A percentile compares a stretch with the other conserved stretches of the same genome.
Evolutionary conservation across 192 early-diverging fungal species (phyloP).

Genomic region (Entomortierella beljakovae): DNA sequence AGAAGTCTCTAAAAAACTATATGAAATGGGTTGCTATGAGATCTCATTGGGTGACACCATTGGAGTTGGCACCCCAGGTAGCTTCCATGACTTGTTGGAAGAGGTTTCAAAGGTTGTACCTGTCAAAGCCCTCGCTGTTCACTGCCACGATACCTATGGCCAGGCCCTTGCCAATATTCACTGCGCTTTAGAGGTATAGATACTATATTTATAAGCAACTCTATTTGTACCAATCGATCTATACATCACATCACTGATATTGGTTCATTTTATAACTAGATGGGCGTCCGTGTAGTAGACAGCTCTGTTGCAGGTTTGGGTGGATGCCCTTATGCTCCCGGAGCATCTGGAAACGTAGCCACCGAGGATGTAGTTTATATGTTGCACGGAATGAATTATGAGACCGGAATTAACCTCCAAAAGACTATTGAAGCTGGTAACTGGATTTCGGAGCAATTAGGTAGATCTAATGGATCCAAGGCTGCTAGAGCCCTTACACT

Average conservation of each 20-base stretch:
- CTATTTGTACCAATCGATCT: no score
- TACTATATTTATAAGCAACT: no score
- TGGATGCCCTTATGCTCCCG: constrained; percentile 96
- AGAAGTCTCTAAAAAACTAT: constrained; percentile 74
- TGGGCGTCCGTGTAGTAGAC: constrained; percentile 93
- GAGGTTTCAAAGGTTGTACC: constrained; percentile 78
- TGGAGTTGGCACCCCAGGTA: constrained; percentile 84
- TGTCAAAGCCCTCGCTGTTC: constrained; percentile 83
- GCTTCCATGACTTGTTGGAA: constrained; percentile 70
- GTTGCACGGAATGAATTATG: constrained; percentile 85
- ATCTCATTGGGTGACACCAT: constrained; percentile 97
- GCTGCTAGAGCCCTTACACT: constrained; percentile 62
- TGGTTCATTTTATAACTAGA: no score
- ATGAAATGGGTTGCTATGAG: constrained; percentile 96
- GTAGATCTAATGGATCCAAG: constrained; percentile 72
- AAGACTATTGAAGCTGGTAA: constrained; percentile 82
- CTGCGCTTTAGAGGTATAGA: constrained; percentile 75
- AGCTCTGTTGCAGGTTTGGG: constrained; percentile 90
- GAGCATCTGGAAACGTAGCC: constrained; percentile 96
- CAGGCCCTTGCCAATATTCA: constrained; percentile 95
- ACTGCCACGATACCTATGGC: constrained; percentile 98
- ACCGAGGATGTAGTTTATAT: constrained; percentile 97
- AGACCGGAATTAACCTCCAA: constrained; percentile 83
- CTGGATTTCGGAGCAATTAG: constrained; percentile 88
- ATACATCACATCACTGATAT: no score